Evolutionary conservation across 2,329 filamentous ascomycete genomes (phyloP).

Genomic region (Rutstroemia sp.): DNA sequence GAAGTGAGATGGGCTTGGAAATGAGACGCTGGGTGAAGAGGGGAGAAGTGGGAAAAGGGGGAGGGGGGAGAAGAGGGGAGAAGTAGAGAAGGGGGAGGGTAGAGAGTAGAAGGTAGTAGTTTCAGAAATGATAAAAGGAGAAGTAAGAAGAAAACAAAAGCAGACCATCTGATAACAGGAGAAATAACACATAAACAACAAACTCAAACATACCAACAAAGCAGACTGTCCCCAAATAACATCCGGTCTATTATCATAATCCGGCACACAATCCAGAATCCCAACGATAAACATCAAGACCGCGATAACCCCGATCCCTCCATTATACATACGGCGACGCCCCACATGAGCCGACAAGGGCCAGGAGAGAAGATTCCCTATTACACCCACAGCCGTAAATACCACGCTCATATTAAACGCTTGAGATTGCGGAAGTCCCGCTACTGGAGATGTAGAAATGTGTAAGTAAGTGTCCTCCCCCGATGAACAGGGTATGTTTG

Average conservation of each 20-base stretch:
- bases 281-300: conserved; percentile 41
- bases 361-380: conserved; percentile 60
- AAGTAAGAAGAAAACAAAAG: too few relatives aligned
- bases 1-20: too few relatives aligned
- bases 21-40: too few relatives aligned
- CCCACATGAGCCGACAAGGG: conserved; percentile 54
- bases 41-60: too few relatives aligned
- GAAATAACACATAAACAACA: too few relatives aligned
- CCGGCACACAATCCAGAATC: conserved; percentile 31
- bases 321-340: conserved; percentile 55
- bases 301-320: conserved; percentile 46
- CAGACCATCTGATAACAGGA: too few relatives aligned
- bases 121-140: too few relatives aligned
- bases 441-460: conserved; percentile 35
- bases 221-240: conserved; percentile 18
- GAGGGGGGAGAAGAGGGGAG: too few relatives aligned
- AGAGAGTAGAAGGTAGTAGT: too few relatives aligned
- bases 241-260: conserved; percentile 19
- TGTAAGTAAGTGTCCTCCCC: neutral
- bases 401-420: conserved; percentile 57
- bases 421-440: conserved; percentile 45
- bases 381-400: conserved; percentile 51
- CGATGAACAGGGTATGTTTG: neutral
- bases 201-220: conserved; percentile 15
- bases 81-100: too few relatives aligned